phyloP scores from a whole-genome alignment of 345 rosid genomes.

The Pistacia vera region DNA sequence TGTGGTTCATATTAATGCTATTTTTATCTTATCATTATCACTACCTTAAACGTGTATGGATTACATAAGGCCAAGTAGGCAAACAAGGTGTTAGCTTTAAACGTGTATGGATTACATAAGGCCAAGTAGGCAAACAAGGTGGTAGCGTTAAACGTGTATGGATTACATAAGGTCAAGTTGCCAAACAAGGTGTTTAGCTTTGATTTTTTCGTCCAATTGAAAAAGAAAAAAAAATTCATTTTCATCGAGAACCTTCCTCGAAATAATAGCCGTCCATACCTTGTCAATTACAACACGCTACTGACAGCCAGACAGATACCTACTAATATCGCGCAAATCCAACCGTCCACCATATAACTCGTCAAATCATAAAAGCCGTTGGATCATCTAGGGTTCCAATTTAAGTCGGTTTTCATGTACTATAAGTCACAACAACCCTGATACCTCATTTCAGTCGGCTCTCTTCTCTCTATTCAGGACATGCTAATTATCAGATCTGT shows the following conservation, averaged over 20 bases:
- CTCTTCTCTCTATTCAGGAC: neutral
- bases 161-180: neutral
- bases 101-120: neutral
- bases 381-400: constrained; percentile 8
- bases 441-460: neutral
- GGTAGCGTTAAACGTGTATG: too few relatives aligned
- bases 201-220: neutral
- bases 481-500: neutral
- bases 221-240: neutral
- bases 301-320: neutral
- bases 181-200: neutral
- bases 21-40: too few relatives aligned
- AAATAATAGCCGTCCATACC: constrained; percentile 13
- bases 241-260: constrained; percentile 12
- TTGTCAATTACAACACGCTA: constrained; percentile 1
- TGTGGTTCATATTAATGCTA: too few relatives aligned
- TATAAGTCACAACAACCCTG: neutral
- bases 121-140: too few relatives aligned
- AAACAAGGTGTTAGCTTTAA: neutral
- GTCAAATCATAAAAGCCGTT: constrained; percentile 25
- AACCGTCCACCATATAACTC: constrained; percentile 22
- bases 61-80: neutral
- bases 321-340: constrained; percentile 10
- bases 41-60: neutral
- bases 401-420: neutral